phyloP scores from a whole-genome alignment of 306 rosid genomes.

The Malus fusca region DNA sequence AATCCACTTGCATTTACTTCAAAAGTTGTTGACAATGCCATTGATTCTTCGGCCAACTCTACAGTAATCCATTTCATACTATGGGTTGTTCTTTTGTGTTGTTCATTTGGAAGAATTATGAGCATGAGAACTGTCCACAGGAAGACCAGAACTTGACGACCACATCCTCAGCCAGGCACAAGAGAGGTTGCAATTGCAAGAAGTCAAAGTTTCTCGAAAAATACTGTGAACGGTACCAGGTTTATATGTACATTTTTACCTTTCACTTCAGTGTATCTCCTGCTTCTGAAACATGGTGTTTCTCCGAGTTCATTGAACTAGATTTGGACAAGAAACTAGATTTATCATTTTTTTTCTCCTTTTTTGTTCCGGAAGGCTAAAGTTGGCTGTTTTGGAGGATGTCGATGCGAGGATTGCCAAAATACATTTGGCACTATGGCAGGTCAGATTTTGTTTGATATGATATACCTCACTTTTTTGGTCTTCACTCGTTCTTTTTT shows the following conservation, averaged over 20 bases:
- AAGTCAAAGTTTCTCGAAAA: conserved; percentile 18
- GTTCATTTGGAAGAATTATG: not conserved
- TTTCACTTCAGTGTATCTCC: not conserved
- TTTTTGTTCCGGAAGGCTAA: conserved; percentile 10
- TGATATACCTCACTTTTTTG: not conserved
- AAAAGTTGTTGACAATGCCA: conserved; percentile 7
- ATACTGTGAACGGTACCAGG: conserved; percentile 37
- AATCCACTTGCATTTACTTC: conserved; percentile 32
- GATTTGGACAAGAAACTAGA: not conserved
- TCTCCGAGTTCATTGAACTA: not conserved
- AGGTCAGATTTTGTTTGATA: conserved; percentile 14
- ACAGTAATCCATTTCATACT: conserved; percentile 9
- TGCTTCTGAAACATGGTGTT: not conserved
- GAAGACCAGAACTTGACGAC: conserved; percentile 6
- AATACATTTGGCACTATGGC: conserved; percentile 23
- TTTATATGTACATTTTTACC: not conserved
- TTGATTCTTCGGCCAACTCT: conserved; percentile 9
- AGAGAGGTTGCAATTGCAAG: conserved; percentile 41
- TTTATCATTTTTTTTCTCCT: not conserved
- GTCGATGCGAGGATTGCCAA: conserved; percentile 30
- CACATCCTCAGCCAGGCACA: conserved; percentile 24
- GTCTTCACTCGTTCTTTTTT: not conserved
- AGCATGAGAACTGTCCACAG: conserved; percentile 9
- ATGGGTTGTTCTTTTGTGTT: not conserved
- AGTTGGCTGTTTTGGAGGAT: conserved; percentile 25